Evolutionary conservation across 495 filamentous ascomycete genomes (phyloP).

Genomic region (Melanomma pulvis-pyrius): DNA sequence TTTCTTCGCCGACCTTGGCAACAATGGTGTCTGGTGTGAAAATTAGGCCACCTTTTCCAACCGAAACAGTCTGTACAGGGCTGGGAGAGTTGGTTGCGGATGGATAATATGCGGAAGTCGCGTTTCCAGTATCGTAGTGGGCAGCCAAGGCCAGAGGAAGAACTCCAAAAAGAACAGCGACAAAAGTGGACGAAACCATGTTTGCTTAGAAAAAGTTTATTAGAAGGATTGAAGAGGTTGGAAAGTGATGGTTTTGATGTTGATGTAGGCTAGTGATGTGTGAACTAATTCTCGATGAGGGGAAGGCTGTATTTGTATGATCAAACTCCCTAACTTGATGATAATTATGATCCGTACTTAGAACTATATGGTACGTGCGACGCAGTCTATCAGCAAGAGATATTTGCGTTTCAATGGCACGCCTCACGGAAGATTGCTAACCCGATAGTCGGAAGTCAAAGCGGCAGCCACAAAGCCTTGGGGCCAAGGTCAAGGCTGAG

Average conservation of each 20-base stretch:
- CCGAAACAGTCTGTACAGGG: slow-evolving; percentile 51
- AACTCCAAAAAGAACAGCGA: slow-evolving; percentile 21
- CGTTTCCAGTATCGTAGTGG: background rate
- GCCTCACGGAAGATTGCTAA: slow-evolving; percentile 26
- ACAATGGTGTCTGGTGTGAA: slow-evolving; percentile 58
- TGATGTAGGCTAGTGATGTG: background rate
- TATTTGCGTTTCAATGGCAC: background rate
- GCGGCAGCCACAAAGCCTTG: slow-evolving; percentile 1
- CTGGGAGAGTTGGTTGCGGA: slow-evolving; percentile 3
- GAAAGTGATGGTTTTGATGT: background rate
- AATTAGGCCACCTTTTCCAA: slow-evolving; percentile 53
- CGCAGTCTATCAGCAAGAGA: background rate
- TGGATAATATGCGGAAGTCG: background rate
- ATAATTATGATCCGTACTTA: background rate
- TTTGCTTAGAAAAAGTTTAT: slow-evolving; percentile 4
- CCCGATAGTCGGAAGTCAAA: slow-evolving; percentile 8
- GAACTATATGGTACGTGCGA: background rate
- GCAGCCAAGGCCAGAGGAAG: slow-evolving; percentile 6
- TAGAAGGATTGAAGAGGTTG: background rate
- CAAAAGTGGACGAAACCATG: slow-evolving; percentile 23
- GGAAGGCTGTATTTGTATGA: slow-evolving; percentile 17
- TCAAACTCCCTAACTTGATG: background rate
- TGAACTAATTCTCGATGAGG: background rate
- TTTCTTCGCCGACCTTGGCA: slow-evolving; percentile 56
- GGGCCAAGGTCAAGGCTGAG: background rate